Percentiles rank a stretch among this genome's conserved stretches.
Conservation (phyloP, 805 yeast species). For the Saccharomycopsis sp. region DNA sequence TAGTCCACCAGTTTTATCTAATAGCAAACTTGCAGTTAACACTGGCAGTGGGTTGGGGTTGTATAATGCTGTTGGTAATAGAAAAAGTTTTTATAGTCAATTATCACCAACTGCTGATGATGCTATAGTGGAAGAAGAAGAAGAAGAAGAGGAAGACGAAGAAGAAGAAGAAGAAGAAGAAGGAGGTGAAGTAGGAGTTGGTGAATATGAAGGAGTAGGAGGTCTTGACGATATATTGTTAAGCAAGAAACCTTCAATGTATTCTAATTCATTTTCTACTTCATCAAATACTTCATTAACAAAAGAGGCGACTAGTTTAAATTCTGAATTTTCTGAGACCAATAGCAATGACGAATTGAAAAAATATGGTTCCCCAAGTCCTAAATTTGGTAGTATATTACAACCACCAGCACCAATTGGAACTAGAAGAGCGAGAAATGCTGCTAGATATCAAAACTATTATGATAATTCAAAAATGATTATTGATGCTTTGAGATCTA, state of each 20-base stretch:
- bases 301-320: constrained; percentile 14
- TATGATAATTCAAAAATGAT: constrained; percentile 39
- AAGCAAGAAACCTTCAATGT: constrained; percentile 22
- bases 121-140: constrained; percentile 31
- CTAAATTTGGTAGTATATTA: constrained; percentile 15
- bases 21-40: constrained; percentile 5
- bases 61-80: constrained; percentile 5
- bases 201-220: constrained; percentile 5
- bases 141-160: constrained; percentile 22
- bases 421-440: constrained; percentile 29
- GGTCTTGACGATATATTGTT: constrained; percentile 13
- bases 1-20: constrained; percentile 2
- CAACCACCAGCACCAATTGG: constrained; percentile 21
- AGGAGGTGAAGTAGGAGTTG: constrained; percentile 9
- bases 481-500: constrained; percentile 38
- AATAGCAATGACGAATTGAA: constrained; percentile 14
- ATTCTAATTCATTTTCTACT: constrained; percentile 15
- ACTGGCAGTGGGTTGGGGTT: constrained; percentile 11
- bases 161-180: constrained; percentile 22
- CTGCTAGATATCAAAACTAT: constrained; percentile 43
- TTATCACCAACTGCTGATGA: constrained; percentile 23
- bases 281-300: constrained; percentile 8
- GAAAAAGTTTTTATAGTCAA: constrained; percentile 15
- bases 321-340: constrained; percentile 11
- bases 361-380: constrained; percentile 7